Evolutionary conservation across 306 rosid genomes (phyloP).

Genomic region (Quercus variabilis): DNA sequence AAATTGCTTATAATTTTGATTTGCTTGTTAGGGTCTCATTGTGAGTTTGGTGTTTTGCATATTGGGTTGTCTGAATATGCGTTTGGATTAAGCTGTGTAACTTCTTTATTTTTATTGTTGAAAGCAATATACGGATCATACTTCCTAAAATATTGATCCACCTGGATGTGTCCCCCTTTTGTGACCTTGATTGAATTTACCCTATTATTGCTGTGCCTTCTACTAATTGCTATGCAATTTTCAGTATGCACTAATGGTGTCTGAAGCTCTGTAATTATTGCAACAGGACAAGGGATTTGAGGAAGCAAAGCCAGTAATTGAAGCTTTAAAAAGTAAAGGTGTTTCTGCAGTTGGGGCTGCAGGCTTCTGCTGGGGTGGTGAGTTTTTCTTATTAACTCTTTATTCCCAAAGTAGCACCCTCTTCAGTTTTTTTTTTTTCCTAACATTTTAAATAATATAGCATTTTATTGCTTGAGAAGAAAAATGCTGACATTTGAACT

Average conservation of each 20-base stretch:
- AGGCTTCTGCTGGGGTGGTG: constrained; percentile 83
- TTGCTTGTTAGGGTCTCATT: neutral
- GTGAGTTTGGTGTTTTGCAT: too few species aligned
- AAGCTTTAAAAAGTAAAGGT: constrained; percentile 55
- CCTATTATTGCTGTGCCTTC: neutral
- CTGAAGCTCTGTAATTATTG: neutral
- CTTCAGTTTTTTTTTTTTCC: too few species aligned
- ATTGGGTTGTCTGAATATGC: neutral
- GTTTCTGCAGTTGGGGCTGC: constrained; percentile 62
- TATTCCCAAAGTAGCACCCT: neutral
- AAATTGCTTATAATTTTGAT: neutral
- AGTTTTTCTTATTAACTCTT: constrained; percentile 9
- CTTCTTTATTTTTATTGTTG: neutral
- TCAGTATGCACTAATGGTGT: neutral
- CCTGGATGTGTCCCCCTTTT: neutral
- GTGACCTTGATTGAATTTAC: neutral
- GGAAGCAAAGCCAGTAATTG: constrained; percentile 43
- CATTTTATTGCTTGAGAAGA: neutral
- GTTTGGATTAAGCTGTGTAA: neutral
- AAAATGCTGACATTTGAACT: neutral
- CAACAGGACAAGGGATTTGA: constrained; percentile 60
- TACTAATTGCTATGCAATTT: neutral
- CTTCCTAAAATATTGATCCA: neutral
- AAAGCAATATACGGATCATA: neutral
- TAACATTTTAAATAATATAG: neutral